These are phyloP conservation scores for Lavandula angustifolia DNA, from an alignment of 257 asterid species.

Conservation along the genomic window DNA sequence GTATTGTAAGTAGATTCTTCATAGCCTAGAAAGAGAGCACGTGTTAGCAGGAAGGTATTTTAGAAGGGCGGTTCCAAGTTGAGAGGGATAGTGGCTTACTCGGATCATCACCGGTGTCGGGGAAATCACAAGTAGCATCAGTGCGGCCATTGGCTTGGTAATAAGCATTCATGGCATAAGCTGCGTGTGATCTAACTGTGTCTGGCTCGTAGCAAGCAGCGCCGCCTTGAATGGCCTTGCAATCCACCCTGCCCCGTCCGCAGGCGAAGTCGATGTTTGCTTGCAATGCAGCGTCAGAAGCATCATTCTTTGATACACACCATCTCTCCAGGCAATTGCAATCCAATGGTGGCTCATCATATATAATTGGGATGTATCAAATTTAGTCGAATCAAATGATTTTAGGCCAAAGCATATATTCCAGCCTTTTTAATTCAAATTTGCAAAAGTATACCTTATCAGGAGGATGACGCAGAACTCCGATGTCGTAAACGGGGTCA, in stretches of 20 bases:
- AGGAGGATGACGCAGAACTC: conserved; percentile 37
- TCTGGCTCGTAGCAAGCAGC: conserved; percentile 51
- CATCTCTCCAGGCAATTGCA: conserved; percentile 39
- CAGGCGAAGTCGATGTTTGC: conserved; percentile 49
- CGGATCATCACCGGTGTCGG: conserved; percentile 41
- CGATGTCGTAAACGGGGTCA: conserved; percentile 47
- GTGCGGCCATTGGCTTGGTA: conserved; percentile 47
- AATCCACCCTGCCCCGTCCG: conserved; percentile 41
- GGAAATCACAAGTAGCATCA: conserved; percentile 40
- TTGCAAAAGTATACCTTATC: conserved; percentile 10
- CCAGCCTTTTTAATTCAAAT: not conserved
- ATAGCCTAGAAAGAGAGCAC: conserved; percentile 30
- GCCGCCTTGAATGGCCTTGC: conserved; percentile 45
- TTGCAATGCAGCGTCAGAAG: conserved; percentile 41
- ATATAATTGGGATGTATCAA: no score
- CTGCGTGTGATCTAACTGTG: conserved; percentile 39
- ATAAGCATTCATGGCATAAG: conserved; percentile 59
- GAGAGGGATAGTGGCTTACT: conserved; percentile 32
- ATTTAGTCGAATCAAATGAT: not conserved
- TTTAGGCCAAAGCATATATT: no score
- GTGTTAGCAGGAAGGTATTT: not conserved
- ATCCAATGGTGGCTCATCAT: no score
- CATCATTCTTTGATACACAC: conserved; percentile 43
- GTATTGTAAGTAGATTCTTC: conserved; percentile 30
- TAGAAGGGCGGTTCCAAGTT: no score